These are phyloP conservation scores for Tolypocladium amazonense DNA, from an alignment of 2,329 filamentous ascomycete genomes.

Conservation along the genomic window DNA sequence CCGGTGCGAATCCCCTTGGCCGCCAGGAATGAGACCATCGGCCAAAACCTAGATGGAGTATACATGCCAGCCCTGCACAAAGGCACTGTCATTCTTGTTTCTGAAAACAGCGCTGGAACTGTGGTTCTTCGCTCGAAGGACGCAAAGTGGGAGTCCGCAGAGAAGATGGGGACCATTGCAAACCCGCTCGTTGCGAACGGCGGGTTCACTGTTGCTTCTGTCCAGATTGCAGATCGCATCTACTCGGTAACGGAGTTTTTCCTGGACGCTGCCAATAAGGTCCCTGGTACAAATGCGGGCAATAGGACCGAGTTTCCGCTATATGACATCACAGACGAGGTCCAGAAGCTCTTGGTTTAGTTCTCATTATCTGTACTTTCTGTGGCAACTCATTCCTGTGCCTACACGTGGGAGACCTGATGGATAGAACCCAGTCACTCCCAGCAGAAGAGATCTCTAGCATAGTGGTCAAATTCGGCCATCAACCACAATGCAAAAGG, in stretches of 20 bases:
- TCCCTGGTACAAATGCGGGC: background rate
- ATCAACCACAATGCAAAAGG: background rate
- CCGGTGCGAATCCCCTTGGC: background rate
- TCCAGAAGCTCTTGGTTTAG: background rate
- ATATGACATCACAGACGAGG: background rate
- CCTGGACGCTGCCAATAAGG: background rate
- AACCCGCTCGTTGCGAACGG: conserved; percentile 8
- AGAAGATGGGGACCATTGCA: conserved; percentile 21
- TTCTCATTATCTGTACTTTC: background rate
- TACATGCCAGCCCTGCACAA: conserved; percentile 22
- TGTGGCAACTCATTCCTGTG: background rate
- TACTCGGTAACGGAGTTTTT: background rate
- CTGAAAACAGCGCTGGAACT: conserved; percentile 19
- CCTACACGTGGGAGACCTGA: background rate
- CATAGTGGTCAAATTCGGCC: no score
- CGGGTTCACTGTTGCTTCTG: conserved; percentile 5
- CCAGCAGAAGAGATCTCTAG: background rate
- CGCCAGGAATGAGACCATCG: background rate
- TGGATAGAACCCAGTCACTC: background rate
- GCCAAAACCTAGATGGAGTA: conserved; percentile 14
- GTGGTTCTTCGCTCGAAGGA: conserved; percentile 21
- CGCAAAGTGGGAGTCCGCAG: conserved; percentile 23
- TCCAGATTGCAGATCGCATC: conserved; percentile 5
- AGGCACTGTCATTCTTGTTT: conserved; percentile 20
- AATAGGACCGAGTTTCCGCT: background rate